These are phyloP conservation scores for Glonium stellatum DNA, from an alignment of 495 filamentous ascomycete species.

Conservation along the genomic window DNA sequence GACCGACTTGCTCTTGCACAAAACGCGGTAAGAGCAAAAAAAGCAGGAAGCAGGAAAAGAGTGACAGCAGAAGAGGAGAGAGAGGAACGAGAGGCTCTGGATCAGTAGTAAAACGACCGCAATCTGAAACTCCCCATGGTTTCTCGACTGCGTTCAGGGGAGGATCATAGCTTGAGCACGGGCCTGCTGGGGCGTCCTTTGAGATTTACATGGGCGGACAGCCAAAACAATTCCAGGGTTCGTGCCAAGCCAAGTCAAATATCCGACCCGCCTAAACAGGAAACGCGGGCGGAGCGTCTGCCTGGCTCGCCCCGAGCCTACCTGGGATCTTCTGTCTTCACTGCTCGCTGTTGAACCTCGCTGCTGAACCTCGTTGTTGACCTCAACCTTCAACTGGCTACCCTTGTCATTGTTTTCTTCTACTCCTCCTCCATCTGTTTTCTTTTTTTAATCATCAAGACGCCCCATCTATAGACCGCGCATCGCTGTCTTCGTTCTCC, in stretches of 20 bases:
- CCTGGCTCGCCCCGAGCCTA: no score
- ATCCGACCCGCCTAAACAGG: no score
- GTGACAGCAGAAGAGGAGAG: background rate
- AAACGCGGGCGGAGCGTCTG: no score
- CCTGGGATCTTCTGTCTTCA: no score
- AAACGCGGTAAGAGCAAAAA: background rate
- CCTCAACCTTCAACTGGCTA: no score
- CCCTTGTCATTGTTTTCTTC: background rate
- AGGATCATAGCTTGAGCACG: background rate
- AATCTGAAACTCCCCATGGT: background rate
- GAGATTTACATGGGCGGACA: no score
- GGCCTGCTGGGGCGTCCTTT: background rate
- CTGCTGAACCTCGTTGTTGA: no score
- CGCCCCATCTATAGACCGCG: background rate
- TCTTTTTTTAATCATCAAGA: background rate
- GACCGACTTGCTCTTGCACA: background rate
- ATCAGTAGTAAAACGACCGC: background rate
- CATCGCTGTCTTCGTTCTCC: background rate
- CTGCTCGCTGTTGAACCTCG: no score
- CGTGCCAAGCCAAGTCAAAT: no score
- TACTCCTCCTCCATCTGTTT: background rate
- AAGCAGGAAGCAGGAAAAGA: background rate
- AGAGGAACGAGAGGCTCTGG: background rate
- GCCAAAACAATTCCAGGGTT: no score
- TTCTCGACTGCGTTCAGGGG: background rate